A percentile compares a stretch with the other conserved stretches of the same genome.
phyloP scores from a whole-genome alignment of 2,329 filamentous ascomycete genomes.

The Botrytis squamosa region DNA sequence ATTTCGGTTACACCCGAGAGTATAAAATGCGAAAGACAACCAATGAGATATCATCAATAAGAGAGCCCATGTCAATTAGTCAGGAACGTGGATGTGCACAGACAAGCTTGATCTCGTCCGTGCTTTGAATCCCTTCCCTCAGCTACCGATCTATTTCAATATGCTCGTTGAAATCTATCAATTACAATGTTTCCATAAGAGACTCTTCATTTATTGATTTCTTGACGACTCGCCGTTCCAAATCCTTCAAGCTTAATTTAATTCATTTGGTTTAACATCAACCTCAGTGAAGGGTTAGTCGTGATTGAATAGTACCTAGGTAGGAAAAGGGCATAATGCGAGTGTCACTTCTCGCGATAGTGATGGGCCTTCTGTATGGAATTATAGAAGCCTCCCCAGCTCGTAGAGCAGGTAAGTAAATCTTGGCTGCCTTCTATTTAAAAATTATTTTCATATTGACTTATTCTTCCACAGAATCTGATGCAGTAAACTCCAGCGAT shows the following conservation, averaged over 20 bases:
- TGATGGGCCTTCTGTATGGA: conserved; percentile 2
- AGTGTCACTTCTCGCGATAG: neutral
- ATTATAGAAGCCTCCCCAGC: neutral
- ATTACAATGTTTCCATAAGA: neutral
- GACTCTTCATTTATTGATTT: neutral
- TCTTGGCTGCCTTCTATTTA: no score
- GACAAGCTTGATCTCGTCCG: neutral
- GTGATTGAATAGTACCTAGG: neutral
- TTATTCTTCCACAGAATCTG: neutral
- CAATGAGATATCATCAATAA: conserved; percentile 8
- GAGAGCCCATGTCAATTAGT: neutral
- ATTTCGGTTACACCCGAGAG: conserved; percentile 2
- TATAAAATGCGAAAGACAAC: conserved; percentile 1
- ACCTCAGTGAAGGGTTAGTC: neutral
- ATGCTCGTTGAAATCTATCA: neutral
- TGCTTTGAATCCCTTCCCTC: conserved; percentile 1
- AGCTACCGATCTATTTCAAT: neutral
- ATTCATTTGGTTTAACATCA: neutral
- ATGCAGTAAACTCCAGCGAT: neutral
- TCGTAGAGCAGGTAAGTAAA: neutral
- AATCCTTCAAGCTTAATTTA: neutral
- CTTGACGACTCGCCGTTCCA: neutral
- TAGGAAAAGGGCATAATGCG: neutral
- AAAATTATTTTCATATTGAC: neutral
- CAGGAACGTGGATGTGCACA: conserved; percentile 10